Conservation (phyloP, 768 basidiomycete species). For the Boletus rubroflammeus region DNA sequence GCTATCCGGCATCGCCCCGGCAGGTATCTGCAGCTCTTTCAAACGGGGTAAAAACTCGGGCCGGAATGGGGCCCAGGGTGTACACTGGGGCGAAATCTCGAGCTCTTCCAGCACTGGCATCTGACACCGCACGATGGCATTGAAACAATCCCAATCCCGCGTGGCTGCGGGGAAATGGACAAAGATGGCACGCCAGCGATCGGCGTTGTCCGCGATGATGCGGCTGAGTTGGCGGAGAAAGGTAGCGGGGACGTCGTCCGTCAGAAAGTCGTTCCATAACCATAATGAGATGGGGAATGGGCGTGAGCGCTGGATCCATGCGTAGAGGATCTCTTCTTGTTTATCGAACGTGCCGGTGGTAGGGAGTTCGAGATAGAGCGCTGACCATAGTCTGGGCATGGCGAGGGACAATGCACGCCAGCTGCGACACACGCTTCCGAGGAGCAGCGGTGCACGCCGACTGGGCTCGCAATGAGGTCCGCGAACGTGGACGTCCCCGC, state of each 20-base stretch:
- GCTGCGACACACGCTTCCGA: slow-evolving; percentile 28
- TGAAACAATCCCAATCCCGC: slow-evolving; percentile 28
- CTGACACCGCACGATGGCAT: slow-evolving; percentile 20
- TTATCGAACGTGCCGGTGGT: slow-evolving; percentile 21
- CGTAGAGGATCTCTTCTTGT: slow-evolving; percentile 24
- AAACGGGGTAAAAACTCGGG: slow-evolving; percentile 25
- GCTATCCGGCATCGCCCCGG: slow-evolving; percentile 31
- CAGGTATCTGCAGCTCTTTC: slow-evolving; percentile 29
- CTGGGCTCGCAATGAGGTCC: slow-evolving; percentile 31
- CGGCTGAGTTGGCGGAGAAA: slow-evolving; percentile 24
- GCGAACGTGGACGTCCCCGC: slow-evolving; percentile 25
- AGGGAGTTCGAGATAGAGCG: slow-evolving; percentile 30
- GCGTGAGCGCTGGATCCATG: slow-evolving; percentile 28
- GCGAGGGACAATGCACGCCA: slow-evolving; percentile 28
- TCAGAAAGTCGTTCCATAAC: slow-evolving; percentile 33
- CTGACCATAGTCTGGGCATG: slow-evolving; percentile 31
- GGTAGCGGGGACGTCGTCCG: slow-evolving; percentile 27
- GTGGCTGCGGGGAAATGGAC: slow-evolving; percentile 29
- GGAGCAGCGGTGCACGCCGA: slow-evolving; percentile 27
- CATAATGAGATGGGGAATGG: slow-evolving; percentile 26
- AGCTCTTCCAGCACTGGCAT: slow-evolving; percentile 30
- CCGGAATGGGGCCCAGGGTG: slow-evolving; percentile 29
- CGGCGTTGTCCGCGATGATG: slow-evolving; percentile 20
- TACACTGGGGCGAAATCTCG: slow-evolving; percentile 32
- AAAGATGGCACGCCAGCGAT: slow-evolving; percentile 31